Base-by-base conservation (phyloP, 1,139 yeast genomes). In the Pneumocystis carinii region DNA sequence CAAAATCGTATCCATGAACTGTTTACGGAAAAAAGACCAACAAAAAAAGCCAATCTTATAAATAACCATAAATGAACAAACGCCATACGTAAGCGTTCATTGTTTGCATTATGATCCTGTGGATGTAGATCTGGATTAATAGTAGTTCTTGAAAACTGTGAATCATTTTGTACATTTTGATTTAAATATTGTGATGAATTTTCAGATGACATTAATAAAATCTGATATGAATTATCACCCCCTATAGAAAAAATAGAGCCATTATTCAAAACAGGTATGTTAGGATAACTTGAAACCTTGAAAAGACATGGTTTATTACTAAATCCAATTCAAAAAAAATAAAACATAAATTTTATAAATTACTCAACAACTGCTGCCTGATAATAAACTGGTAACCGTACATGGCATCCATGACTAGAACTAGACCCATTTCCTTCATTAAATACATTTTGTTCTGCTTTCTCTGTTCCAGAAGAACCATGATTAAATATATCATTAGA, bases 31-130 rank as follows among this genome's bases (percentile, higher is more conserved):
- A 48, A 48, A 14, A 48, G 55, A 24, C 55, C 55, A 24, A 48
- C 32, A 48, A 48, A 48, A 24, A 48, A 48, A 12, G 32, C 55
- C 32, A 48, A 24, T 19, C 55, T 48, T 48, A 48, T 24, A 24
- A 48, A 48, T 48, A 48, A 48, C 55, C 55, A 48, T 24, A 48
- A 48, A 48, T 48, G 55, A 48, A 48, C 55, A 48, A 48, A 48
- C 7, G 32, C 14, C 32, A 48, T 48, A 24, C 55, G 55, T 2
- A 48, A 24, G 14, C 55, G 55, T 15, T 48, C 55, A 48, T 48
- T 48, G n/a, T 24, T 24, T 48, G 12, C 15, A 48, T 29, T 29
- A 24, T 4, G 55, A 48, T 48, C 19, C 32, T 24, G 55, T 12
- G 27, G 32, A 3, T 24, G 29, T 8, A 8, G 27, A 19, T 48